Evolutionary conservation across 441 rosid species (phyloP).

Genomic region (Eugenia klotzschiana): DNA sequence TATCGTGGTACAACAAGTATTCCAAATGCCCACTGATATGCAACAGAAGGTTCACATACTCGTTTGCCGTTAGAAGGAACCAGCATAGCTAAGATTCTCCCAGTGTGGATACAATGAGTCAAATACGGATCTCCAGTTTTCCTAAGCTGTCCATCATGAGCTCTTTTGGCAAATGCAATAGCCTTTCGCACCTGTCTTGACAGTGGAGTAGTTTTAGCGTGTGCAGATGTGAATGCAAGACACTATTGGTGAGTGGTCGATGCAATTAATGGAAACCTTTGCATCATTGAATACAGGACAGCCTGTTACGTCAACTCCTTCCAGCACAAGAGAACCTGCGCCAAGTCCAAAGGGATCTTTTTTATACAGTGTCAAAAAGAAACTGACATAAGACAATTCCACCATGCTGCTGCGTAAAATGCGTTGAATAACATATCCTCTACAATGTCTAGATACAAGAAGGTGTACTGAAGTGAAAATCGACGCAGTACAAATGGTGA

Average conservation of each 20-base stretch:
- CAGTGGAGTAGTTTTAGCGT: constrained; percentile 18
- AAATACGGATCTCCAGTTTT: constrained; percentile 67
- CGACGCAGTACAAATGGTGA: not conserved
- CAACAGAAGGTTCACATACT: constrained; percentile 12
- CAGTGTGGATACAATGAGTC: constrained; percentile 56
- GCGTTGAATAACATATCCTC: not conserved
- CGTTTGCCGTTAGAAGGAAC: constrained; percentile 50
- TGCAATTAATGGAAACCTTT: constrained; percentile 33
- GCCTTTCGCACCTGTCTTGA: constrained; percentile 78
- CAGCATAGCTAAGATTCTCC: constrained; percentile 50
- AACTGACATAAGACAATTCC: not conserved
- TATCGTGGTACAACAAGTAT: not conserved
- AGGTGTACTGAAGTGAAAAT: not conserved
- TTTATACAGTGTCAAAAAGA: not conserved
- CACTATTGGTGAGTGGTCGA: not conserved
- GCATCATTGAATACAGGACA: constrained; percentile 39
- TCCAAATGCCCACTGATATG: not conserved
- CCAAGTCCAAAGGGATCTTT: not conserved
- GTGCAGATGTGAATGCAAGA: constrained; percentile 4
- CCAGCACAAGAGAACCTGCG: constrained; percentile 39
- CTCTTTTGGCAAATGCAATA: constrained; percentile 51
- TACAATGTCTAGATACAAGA: not conserved
- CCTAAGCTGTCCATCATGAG: constrained; percentile 57
- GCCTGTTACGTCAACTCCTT: constrained; percentile 60
- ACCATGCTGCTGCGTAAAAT: not conserved